Conservation (phyloP, 352 stramenopile species). For the Globisporangium radiosum region DNA sequence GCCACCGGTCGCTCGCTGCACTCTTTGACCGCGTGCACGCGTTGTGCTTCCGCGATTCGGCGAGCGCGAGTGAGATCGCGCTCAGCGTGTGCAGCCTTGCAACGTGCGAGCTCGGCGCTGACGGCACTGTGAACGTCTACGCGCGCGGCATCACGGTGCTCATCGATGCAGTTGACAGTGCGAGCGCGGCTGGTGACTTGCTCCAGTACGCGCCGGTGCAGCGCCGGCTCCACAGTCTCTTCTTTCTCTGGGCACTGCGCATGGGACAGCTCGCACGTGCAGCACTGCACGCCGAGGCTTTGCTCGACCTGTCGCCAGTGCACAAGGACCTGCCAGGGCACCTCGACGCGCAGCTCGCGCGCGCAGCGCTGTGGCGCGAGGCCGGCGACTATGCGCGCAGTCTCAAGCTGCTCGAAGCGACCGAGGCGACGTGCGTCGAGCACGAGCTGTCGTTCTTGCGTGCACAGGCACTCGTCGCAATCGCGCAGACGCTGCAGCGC, state of each 20-base stretch:
- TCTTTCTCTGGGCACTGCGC: constrained; percentile 47
- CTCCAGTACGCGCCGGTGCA: constrained; percentile 35
- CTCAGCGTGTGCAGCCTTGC: constrained; percentile 47
- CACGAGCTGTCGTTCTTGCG: constrained; percentile 37
- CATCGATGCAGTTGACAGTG: constrained; percentile 15
- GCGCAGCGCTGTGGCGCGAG: constrained; percentile 24
- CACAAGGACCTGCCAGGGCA: constrained; percentile 39
- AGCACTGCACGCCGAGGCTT: constrained; percentile 31
- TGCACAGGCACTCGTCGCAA: constrained; percentile 43
- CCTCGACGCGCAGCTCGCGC: constrained; percentile 32
- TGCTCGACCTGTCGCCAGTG: constrained; percentile 37
- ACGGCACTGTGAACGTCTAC: constrained; percentile 19
- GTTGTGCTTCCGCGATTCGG: constrained; percentile 45
- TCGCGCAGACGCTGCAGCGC: constrained; percentile 26
- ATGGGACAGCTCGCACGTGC: constrained; percentile 34
- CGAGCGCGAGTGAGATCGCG: constrained; percentile 40
- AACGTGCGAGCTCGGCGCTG: constrained; percentile 7
- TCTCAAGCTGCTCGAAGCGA: constrained; percentile 28
- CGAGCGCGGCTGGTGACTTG: constrained; percentile 14
- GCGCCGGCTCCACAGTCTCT: constrained; percentile 36
- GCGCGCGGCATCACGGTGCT: constrained; percentile 27
- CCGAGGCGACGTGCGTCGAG: constrained; percentile 36
- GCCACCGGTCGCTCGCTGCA: constrained; percentile 34
- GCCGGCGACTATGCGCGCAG: constrained; percentile 28
- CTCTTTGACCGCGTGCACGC: constrained; percentile 46